Conservation (phyloP, 108 stramenopile genomes). For the Aurantiochytrium sp. region DNA sequence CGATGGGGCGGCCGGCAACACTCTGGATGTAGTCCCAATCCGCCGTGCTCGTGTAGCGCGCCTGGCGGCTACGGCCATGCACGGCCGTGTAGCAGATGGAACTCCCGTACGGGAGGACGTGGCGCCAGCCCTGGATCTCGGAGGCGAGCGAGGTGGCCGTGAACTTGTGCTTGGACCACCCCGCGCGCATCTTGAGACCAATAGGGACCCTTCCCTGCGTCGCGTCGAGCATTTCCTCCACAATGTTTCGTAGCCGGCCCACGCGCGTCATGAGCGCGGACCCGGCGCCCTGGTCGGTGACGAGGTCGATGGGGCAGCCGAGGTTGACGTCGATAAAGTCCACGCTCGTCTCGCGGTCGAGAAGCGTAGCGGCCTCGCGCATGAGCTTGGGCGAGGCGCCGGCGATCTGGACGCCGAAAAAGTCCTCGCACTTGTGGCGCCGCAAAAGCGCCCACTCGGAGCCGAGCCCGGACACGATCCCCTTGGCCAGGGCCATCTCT, state of each 20-base stretch:
- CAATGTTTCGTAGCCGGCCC: slow-evolving; percentile 66
- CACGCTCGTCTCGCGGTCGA: slow-evolving; percentile 59
- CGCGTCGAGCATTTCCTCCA: slow-evolving; percentile 65
- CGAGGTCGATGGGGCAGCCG: slow-evolving; percentile 93
- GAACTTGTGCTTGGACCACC: slow-evolving; percentile 83
- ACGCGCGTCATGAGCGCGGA: slow-evolving; percentile 77
- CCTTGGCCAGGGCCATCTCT: slow-evolving; percentile 88
- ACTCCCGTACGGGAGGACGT: neutral
- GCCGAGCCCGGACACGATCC: slow-evolving; percentile 73
- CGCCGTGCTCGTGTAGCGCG: slow-evolving; percentile 81
- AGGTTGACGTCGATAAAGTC: slow-evolving; percentile 98
- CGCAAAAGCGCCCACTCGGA: slow-evolving; percentile 90
- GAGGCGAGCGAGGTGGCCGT: slow-evolving; percentile 78
- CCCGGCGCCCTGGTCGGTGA: slow-evolving; percentile 87
- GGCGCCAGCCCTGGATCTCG: slow-evolving; percentile 71
- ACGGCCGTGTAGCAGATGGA: slow-evolving; percentile 55
- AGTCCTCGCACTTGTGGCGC: slow-evolving; percentile 81
- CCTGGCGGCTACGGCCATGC: slow-evolving; percentile 86
- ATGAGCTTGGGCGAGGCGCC: slow-evolving; percentile 81
- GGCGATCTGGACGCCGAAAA: slow-evolving; percentile 94
- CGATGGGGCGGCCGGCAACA: slow-evolving; percentile 52
- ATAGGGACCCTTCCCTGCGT: slow-evolving; percentile 52
- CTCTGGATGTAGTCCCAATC: slow-evolving; percentile 89
- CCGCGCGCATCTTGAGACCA: slow-evolving; percentile 93
- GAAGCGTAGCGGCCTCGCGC: slow-evolving; percentile 64